phyloP scores from a whole-genome alignment of 805 yeast species.

The Yamadazyma philogaea region DNA sequence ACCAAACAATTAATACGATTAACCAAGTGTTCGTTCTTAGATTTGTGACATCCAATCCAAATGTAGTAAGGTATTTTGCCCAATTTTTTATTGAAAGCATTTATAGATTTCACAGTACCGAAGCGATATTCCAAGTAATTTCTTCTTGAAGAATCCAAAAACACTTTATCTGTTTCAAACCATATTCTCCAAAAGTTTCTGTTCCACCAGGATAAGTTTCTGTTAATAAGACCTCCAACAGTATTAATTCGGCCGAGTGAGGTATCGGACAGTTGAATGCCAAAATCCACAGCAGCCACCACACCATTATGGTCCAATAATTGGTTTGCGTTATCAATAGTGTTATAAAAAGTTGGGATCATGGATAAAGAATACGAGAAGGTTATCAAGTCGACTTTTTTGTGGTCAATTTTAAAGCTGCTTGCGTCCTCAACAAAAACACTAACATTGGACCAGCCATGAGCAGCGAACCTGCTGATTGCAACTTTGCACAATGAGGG shows the following conservation, averaged over 20 bases:
- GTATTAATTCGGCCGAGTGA: slow-evolving; percentile 68
- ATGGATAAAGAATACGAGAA: slow-evolving; percentile 79
- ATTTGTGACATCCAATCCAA: slow-evolving; percentile 65
- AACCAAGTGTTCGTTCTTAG: slow-evolving; percentile 39
- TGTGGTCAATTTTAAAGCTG: slow-evolving; percentile 50
- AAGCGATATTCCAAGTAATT: slow-evolving; percentile 79
- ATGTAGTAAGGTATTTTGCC: slow-evolving; percentile 81
- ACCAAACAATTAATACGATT: slow-evolving; percentile 72
- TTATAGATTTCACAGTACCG: slow-evolving; percentile 75
- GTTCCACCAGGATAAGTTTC: slow-evolving; percentile 73
- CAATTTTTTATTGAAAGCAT: slow-evolving; percentile 58
- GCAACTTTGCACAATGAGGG: slow-evolving; percentile 78
- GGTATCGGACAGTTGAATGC: slow-evolving; percentile 66
- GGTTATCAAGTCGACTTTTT: slow-evolving; percentile 66
- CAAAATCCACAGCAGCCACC: slow-evolving; percentile 74
- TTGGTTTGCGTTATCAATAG: slow-evolving; percentile 62
- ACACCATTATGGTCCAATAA: slow-evolving; percentile 57
- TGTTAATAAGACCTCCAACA: slow-evolving; percentile 66
- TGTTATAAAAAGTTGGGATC: slow-evolving; percentile 82
- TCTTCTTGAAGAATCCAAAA: slow-evolving; percentile 75
- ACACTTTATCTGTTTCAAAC: slow-evolving; percentile 83
- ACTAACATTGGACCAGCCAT: slow-evolving; percentile 55
- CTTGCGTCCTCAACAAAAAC: slow-evolving; percentile 75
- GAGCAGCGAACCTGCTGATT: slow-evolving; percentile 46
- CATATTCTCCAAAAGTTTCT: slow-evolving; percentile 84